Evolutionary conservation across 768 basidiomycete species (phyloP), one percentile per base, ranked within the genome.

Genomic region (Pleurotus pulmonarius): DNA sequence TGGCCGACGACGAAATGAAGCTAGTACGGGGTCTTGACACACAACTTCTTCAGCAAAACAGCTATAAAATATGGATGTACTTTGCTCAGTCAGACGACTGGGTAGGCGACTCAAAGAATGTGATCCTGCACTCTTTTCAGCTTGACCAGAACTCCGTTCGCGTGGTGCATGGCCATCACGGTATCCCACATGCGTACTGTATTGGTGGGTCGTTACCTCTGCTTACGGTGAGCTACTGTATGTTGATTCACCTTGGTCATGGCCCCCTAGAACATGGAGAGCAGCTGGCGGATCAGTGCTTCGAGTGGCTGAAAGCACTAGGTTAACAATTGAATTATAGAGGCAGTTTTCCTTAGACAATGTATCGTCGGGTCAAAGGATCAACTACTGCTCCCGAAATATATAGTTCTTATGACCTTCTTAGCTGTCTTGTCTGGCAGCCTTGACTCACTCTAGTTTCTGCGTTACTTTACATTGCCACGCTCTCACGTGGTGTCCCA

Each of bases 121-220:
- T 61, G 5, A 69, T 89, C 13, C 59, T 86, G 37, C 63, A 60
- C 3, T 67, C 64, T 3, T 69, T 86, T 54, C 68, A 73, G 18
- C 68, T 70, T 3, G 68, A 74, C 26, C 55, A 55, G 44, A 66
- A 58, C 20, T 65, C 65, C 43, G 63, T 60, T 29, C 75, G 65
- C 58, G 69, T 83, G 26, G 75, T 77, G 22, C 75, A 79, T 60
- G 82, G 74, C 3, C 68, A 67, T 4, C 63, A 70, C 5, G 76
- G 74, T 29, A 75, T 88, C 38, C 86, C 85, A 2, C 90, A 91
- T 65, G 83, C 85, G 13, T 91, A 90, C 65, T 89, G 85, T 64
- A 82, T 92, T 49, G 81, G 86, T 89, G 60, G 64, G 85, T 74
- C 22, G 15, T 13, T 4, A 38, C 40, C 29, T 47, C 53, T 25